Conservation (phyloP, 2,329 filamentous ascomycete genomes). For the Colletotrichum liaoningense region DNA sequence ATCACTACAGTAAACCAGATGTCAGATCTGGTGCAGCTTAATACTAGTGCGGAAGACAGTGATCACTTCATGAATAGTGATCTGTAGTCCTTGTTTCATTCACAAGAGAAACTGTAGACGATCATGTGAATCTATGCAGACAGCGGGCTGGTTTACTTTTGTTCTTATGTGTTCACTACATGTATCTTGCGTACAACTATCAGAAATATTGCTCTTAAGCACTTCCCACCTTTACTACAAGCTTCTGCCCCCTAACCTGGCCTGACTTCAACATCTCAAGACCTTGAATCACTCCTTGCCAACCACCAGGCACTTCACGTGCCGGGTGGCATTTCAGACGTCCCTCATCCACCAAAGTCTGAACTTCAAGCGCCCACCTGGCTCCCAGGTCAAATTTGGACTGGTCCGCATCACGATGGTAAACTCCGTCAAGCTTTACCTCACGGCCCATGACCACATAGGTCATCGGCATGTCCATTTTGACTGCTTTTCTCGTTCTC, state of each 20-base stretch:
- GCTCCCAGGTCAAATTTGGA: constrained; percentile 6
- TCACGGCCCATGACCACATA: constrained; percentile 34
- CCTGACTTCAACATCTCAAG: not conserved
- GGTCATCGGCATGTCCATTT: constrained; percentile 39
- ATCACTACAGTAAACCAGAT: too few species aligned
- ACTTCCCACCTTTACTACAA: constrained; percentile 1
- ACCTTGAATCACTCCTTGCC: not conserved
- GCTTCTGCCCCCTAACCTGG: constrained; percentile 3
- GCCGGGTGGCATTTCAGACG: constrained; percentile 13
- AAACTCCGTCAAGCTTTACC: not conserved
- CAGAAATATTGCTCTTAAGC: not conserved
- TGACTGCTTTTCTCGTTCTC: constrained; percentile 40
- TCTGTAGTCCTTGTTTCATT: not conserved
- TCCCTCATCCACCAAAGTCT: constrained; percentile 18
- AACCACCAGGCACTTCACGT: constrained; percentile 5
- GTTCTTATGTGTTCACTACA: not conserved
- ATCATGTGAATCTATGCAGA: too few species aligned
- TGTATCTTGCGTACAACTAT: not conserved
- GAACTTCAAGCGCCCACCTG: constrained; percentile 31
- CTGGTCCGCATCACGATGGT: constrained; percentile 1
- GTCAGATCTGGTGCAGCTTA: too few species aligned
- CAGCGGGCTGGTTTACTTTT: not conserved
- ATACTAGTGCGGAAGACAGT: too few species aligned
- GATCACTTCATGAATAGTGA: too few species aligned
- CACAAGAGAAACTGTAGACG: not conserved